Evolutionary conservation across 768 basidiomycete species (phyloP).

Genomic region (Collybia sordida): DNA sequence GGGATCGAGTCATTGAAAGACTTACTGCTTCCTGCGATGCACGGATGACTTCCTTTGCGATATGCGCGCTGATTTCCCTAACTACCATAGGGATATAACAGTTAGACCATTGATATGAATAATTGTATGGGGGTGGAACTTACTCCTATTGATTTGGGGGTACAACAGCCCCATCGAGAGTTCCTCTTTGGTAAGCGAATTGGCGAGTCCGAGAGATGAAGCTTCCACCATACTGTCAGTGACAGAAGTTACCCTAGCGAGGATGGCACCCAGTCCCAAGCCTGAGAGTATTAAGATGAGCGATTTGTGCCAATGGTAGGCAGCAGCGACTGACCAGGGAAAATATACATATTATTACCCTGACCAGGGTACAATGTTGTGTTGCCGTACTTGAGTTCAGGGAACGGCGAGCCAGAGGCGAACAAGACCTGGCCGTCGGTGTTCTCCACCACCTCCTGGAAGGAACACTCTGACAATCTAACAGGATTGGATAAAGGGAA

Average conservation of each 20-base stretch:
- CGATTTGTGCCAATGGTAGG: not conserved
- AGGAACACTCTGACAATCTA: slow-evolving; percentile 78
- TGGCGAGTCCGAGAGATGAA: slow-evolving; percentile 75
- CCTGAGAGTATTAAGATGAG: slow-evolving; percentile 37
- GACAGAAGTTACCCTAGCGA: slow-evolving; percentile 64
- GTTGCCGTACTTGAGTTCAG: slow-evolving; percentile 54
- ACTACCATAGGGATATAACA: slow-evolving; percentile 34
- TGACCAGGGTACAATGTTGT: slow-evolving; percentile 74
- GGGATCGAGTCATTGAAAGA: slow-evolving; percentile 6
- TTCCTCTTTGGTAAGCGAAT: slow-evolving; percentile 74
- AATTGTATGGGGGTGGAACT: slow-evolving; percentile 10
- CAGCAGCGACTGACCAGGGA: slow-evolving; percentile 46
- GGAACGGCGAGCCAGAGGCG: slow-evolving; percentile 88
- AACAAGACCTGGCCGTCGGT: slow-evolving; percentile 80
- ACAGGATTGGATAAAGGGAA: slow-evolving; percentile 93
- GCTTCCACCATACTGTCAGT: slow-evolving; percentile 91
- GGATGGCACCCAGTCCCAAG: slow-evolving; percentile 77
- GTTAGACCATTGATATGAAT: not conserved
- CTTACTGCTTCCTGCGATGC: slow-evolving; percentile 75
- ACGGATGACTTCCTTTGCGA: slow-evolving; percentile 75
- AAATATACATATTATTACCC: slow-evolving; percentile 94
- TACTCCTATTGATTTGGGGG: slow-evolving; percentile 76
- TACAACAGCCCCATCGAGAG: slow-evolving; percentile 67
- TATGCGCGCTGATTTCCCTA: slow-evolving; percentile 77
- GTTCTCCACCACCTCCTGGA: slow-evolving; percentile 68